Base-by-base conservation (phyloP, 164 flowering plant genomes). In the Piper longum region DNA sequence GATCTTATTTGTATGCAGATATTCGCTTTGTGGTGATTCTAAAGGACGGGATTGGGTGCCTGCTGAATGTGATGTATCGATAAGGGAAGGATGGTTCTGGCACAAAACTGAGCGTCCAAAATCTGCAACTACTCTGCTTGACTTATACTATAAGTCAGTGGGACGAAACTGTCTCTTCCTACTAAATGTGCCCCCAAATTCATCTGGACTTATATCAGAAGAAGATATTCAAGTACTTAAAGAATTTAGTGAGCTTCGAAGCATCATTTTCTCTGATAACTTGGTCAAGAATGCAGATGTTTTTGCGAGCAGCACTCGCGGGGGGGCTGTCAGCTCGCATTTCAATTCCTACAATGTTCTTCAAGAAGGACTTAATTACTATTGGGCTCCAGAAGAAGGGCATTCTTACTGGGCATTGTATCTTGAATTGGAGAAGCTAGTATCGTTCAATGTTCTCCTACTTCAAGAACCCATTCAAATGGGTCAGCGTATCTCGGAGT, bases 51-150 rank as follows among this genome's bases (percentile, higher is more conserved):
- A 95, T 62, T 95, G 99, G 99, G 87, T 95, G 51, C 97, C 99
- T 60, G 79, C 96, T 3, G 95, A 87, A 65, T 95, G 99, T 76
- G 99, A 95, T 76, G 96, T 95, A 66, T 95, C 99, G 36, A 91
- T 95, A 63, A 79, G 99, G 61, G 85, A 93, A 18, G 99, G 99
- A 68, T 91, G 99, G 99, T 95, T 95, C 67, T 95, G 99, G 99
- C 99, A 95, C 67, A 72, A 81, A 55, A 81, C 85, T 2, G 85
- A 95, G 78, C 67, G 54, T 69, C 99, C 99, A 51, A 95, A 95
- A 67, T 81, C 95, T 58, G 93, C 95, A 6, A 14, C 67, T 13
- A 72, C 81, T 40, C 87, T 95, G 61, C 99, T 91, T 54, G 91
- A 91, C 66, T 73, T 91, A 61, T 95, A 85, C 77, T 95, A 88